These are phyloP conservation scores for Jatropha podagrica DNA, from an alignment of 441 rosid genomes.

Conservation along the genomic window DNA sequence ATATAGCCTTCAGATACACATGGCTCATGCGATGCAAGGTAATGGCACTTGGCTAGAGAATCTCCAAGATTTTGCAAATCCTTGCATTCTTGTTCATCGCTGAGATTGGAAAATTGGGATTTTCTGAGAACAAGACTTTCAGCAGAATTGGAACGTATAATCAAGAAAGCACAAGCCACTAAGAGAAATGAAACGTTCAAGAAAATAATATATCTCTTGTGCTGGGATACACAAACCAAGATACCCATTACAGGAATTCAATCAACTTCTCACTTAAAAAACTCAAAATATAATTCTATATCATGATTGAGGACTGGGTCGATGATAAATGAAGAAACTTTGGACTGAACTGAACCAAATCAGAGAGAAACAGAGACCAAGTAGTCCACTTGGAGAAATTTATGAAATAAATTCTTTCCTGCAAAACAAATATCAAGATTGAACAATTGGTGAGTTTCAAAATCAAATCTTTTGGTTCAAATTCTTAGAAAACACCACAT, in stretches of 20 bases:
- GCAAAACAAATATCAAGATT: slow-evolving; percentile 10
- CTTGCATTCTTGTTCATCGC: slow-evolving; percentile 31
- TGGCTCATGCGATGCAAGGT: slow-evolving; percentile 42
- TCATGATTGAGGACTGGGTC: slow-evolving; percentile 18
- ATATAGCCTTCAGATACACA: slow-evolving; percentile 69
- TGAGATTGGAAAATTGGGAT: not conserved
- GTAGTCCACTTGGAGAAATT: not conserved
- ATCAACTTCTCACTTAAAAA: not conserved
- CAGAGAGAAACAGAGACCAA: not conserved
- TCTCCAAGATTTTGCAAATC: slow-evolving; percentile 34
- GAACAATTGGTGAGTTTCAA: not conserved
- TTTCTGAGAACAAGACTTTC: slow-evolving; percentile 19
- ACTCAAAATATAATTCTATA: not conserved
- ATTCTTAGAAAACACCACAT: not conserved
- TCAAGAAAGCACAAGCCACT: slow-evolving; percentile 32
- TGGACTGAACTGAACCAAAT: not conserved
- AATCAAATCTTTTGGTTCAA: not conserved
- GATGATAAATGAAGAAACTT: not conserved
- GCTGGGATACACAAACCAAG: slow-evolving; percentile 19
- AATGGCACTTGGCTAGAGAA: slow-evolving; percentile 44
- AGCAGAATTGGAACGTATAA: slow-evolving; percentile 23
- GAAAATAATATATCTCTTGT: slow-evolving; percentile 30
- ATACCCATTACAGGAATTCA: slow-evolving; percentile 34
- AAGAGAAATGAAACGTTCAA: slow-evolving; percentile 46
- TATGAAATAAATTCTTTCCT: not conserved